These are phyloP conservation scores for Chaetomium fimeti DNA, from an alignment of 495 filamentous ascomycete genomes.

Conservation along the genomic window DNA sequence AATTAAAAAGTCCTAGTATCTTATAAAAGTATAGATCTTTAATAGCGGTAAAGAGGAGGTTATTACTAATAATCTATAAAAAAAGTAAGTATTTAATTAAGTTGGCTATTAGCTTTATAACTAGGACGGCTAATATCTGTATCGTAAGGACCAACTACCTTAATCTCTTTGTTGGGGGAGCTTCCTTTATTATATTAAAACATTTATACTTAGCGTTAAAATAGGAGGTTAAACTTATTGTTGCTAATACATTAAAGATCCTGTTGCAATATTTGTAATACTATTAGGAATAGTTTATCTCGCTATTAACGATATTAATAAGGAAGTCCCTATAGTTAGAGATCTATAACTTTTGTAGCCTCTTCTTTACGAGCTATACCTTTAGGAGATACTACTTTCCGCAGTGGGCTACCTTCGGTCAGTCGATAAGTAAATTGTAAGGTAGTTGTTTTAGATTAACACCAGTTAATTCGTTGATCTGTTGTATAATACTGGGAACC, in stretches of 20 bases:
- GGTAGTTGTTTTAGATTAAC: background rate
- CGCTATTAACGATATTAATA: background rate
- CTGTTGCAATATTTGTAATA: constrained; percentile 2
- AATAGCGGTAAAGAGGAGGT: background rate
- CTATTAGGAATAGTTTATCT: background rate
- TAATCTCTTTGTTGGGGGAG: background rate
- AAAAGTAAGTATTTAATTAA: background rate
- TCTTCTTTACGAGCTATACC: background rate
- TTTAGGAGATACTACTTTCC: constrained; percentile 2
- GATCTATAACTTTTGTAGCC: background rate
- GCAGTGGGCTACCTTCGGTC: background rate
- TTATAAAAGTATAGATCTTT: background rate
- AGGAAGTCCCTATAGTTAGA: background rate
- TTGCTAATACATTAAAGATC: background rate
- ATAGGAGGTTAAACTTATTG: background rate
- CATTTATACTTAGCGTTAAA: background rate
- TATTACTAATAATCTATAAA: background rate
- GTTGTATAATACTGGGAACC: background rate
- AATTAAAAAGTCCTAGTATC: background rate
- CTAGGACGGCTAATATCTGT: background rate
- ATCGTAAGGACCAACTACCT: background rate
- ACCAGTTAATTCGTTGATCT: background rate
- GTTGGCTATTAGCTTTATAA: background rate
- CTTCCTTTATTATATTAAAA: background rate
- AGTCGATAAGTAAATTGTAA: background rate